Conservation (phyloP, 2,329 filamentous ascomycete species). For the Aspergillus sp. region DNA sequence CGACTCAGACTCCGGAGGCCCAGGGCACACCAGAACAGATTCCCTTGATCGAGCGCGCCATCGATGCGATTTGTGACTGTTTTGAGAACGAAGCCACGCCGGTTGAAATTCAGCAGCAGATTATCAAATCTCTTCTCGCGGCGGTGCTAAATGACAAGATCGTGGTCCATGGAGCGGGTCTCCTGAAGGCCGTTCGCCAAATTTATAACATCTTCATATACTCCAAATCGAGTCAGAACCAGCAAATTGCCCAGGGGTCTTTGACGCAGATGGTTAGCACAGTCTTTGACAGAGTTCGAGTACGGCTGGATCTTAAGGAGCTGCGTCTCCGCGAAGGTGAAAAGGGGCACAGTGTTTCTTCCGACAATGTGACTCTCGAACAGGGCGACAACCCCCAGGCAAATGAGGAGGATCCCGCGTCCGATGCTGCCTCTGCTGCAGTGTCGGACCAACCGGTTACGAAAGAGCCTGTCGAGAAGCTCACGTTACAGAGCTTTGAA, state of each 20-base stretch:
- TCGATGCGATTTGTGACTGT: conserved; percentile 98
- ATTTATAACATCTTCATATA: conserved; percentile 99
- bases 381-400: conserved; percentile 41
- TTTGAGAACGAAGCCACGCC: conserved; percentile 96
- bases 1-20: conserved; percentile 31
- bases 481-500: conserved; percentile 68
- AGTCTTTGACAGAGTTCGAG: conserved; percentile 92
- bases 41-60: conserved; percentile 92
- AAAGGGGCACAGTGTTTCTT: conserved; percentile 30
- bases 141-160: conserved; percentile 98
- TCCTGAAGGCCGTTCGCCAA: conserved; percentile 93
- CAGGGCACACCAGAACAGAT: conserved; percentile 43
- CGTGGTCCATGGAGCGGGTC: conserved; percentile 91
- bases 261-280: conserved; percentile 98
- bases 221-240: conserved; percentile 89
- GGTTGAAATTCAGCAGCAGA: conserved; percentile 90
- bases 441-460: conserved; percentile 43
- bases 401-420: conserved; percentile 48
- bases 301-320: conserved; percentile 82
- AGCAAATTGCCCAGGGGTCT: conserved; percentile 95
- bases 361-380: conserved; percentile 38
- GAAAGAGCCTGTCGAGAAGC: conserved; percentile 57
- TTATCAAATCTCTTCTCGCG: conserved; percentile 92
- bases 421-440: conserved; percentile 35
- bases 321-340: conserved; percentile 55